Conservation (phyloP, 2,329 filamentous ascomycete species). For the Thelonectria blattea region DNA sequence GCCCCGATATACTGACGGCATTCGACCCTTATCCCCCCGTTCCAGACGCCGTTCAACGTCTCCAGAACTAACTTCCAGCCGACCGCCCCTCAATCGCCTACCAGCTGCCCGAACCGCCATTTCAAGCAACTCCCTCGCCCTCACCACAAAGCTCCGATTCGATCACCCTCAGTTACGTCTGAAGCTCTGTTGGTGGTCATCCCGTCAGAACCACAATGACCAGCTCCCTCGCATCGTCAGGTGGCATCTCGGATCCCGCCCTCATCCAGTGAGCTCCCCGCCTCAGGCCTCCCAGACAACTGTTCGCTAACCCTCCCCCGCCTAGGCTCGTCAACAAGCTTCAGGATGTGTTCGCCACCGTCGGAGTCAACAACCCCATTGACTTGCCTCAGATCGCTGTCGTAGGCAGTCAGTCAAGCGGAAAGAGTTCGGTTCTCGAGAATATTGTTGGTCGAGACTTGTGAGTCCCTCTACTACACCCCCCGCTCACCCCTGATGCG, state of each 20-base stretch:
- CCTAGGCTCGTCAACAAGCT: constrained; percentile 92
- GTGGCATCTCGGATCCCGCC: constrained; percentile 70
- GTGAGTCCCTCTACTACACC: constrained; percentile 61
- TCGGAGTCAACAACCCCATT: constrained; percentile 99
- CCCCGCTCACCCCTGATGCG: constrained; percentile 16
- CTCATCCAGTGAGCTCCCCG: constrained; percentile 63
- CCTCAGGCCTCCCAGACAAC: constrained; percentile 23
- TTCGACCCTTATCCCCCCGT: neutral
- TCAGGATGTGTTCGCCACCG: constrained; percentile 98
- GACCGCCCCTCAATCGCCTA: constrained; percentile 29
- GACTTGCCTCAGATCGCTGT: constrained; percentile 98
- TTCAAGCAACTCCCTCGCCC: constrained; percentile 21
- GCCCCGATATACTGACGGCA: neutral
- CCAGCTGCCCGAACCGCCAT: constrained; percentile 3
- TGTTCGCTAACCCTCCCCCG: constrained; percentile 17
- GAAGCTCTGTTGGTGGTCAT: constrained; percentile 20
- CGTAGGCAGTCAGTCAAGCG: constrained; percentile 97
- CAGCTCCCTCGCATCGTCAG: constrained; percentile 50
- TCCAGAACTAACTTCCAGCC: constrained; percentile 26
- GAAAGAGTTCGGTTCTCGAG: constrained; percentile 98
- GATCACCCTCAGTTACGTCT: constrained; percentile 20
- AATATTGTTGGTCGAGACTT: constrained; percentile 99
- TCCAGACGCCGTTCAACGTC: constrained; percentile 20
- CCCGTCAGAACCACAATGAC: constrained; percentile 41
- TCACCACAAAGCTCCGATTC: constrained; percentile 21